A percentile compares a stretch with the other conserved stretches of the same genome.
These are phyloP conservation scores for Kwoniella sp. DNA, from an alignment of 768 basidiomycete genomes.

Conservation along the genomic window DNA sequence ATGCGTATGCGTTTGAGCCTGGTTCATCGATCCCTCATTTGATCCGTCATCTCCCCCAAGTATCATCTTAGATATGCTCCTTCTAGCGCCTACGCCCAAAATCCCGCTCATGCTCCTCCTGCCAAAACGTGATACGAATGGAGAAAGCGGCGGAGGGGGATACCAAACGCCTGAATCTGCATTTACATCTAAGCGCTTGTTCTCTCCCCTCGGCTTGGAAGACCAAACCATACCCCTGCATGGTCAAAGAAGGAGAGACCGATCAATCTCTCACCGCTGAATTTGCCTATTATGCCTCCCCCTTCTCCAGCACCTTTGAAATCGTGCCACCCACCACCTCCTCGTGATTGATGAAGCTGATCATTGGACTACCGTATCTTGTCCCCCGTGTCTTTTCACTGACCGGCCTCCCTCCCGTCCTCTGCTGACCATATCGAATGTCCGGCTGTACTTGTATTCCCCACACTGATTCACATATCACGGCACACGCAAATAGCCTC, in stretches of 20 bases:
- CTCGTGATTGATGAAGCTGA: too few relatives aligned
- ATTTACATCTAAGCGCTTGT: neutral
- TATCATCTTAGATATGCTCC: too few relatives aligned
- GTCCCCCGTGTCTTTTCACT: too few relatives aligned
- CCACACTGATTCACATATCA: neutral
- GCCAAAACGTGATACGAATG: too few relatives aligned
- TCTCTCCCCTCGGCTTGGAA: neutral
- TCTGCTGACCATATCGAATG: too few relatives aligned
- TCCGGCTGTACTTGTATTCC: too few relatives aligned
- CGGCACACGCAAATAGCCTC: neutral
- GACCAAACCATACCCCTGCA: neutral
- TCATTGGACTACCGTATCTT: too few relatives aligned
- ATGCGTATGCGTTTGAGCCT: too few relatives aligned
- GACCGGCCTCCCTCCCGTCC: too few relatives aligned
- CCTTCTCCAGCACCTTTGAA: neutral
- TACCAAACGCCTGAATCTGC: neutral
- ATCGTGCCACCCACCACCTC: neutral
- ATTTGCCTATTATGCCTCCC: neutral
- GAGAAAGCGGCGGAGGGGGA: neutral
- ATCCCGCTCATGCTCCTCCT: too few relatives aligned
- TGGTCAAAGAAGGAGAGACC: neutral
- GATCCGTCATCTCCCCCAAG: neutral
- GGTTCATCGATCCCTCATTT: neutral
- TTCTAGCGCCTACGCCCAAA: too few relatives aligned
- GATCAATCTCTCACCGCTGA: neutral